Base-by-base conservation (phyloP, 208 protist species). In the Trypanosoma theileri region DNA sequence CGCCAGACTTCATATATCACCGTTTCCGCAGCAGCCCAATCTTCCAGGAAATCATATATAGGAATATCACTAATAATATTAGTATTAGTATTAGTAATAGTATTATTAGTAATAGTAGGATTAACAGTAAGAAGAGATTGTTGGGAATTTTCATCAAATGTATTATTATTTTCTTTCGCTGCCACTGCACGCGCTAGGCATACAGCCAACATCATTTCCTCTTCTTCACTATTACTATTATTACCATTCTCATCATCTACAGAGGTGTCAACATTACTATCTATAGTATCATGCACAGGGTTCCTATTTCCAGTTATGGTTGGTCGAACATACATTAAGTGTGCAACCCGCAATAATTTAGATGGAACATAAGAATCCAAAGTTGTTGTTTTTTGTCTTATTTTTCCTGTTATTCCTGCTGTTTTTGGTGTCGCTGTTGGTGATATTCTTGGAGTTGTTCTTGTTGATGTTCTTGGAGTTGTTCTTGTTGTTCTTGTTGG, bases 1-100 rank as follows among this genome's bases (percentile, higher is more conserved):
- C 50, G 41, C 71, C 71, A 76, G 10, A 50, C 71, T 42, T 55
- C 63, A 44, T 60, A 41, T 24, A 76, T 13, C 9, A 76, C 19
- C 24, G 24, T 17, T 45, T 60, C 51, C 0, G 69, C 42, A 31
- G 31, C 26, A 19, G 22, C 44, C 4, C 51, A 45, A 12, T 68
- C 41, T 14, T 53, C 22, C 12, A 60, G 16, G 21, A 31, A 26
- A 10, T 59, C 52, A 12, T 67, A 40, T n/a, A 14, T 48, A 48
- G 44, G 1, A 3, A 48, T 48, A 48, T 48, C 16, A 48, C 16
- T 48, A 48, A 14, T 14, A 48, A 14, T 11, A 3, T 3, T 48
- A 48, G 2, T 48, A 3, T 14, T 48, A 1, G 28, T 6, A 35
- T 6, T 35, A 35, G 1, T 35, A 1, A 35, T 35, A 35, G 28